Evolutionary conservation across 257 asterid genomes (phyloP).

Genomic region (Forsythia suspensa): DNA sequence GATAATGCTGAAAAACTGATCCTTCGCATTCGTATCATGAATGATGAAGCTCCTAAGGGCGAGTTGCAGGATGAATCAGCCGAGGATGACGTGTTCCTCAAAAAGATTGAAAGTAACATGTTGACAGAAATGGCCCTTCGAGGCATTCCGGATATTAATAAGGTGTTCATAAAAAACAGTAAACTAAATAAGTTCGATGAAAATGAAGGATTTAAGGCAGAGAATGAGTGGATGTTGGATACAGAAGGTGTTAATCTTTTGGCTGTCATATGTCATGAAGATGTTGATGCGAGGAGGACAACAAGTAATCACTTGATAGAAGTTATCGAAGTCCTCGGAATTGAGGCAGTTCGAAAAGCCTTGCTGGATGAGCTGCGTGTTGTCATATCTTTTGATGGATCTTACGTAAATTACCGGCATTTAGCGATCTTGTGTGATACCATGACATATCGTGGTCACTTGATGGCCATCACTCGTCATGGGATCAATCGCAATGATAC

Average conservation of each 20-base stretch:
- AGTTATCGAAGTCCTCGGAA: slow-evolving; percentile 96
- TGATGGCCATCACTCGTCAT: slow-evolving; percentile 99
- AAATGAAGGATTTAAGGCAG: slow-evolving; percentile 82
- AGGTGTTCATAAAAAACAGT: slow-evolving; percentile 85
- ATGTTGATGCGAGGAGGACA: slow-evolving; percentile 86
- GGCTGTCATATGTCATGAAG: slow-evolving; percentile 93
- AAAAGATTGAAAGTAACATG: slow-evolving; percentile 97
- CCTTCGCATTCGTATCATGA: slow-evolving; percentile 98
- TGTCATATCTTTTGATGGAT: slow-evolving; percentile 96
- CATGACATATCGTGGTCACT: slow-evolving; percentile 98
- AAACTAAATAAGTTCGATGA: slow-evolving; percentile 79
- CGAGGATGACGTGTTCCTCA: slow-evolving; percentile 97
- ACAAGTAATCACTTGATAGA: slow-evolving; percentile 96
- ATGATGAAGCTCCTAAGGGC: slow-evolving; percentile 97
- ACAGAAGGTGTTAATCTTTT: slow-evolving; percentile 97
- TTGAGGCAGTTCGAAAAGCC: slow-evolving; percentile 93
- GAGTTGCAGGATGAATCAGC: slow-evolving; percentile 83
- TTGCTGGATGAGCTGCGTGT: slow-evolving; percentile 95
- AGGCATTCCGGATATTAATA: slow-evolving; percentile 97
- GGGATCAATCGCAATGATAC: slow-evolving; percentile 96
- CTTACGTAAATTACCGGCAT: slow-evolving; percentile 93
- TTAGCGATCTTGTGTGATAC: slow-evolving; percentile 96
- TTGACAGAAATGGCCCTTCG: slow-evolving; percentile 98
- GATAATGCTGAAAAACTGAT: slow-evolving; percentile 96
- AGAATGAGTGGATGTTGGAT: slow-evolving; percentile 96